Evolutionary conservation across 1,284 basidiomycete genomes (phyloP).

Genomic region (Hypsizygus ulmarius): DNA sequence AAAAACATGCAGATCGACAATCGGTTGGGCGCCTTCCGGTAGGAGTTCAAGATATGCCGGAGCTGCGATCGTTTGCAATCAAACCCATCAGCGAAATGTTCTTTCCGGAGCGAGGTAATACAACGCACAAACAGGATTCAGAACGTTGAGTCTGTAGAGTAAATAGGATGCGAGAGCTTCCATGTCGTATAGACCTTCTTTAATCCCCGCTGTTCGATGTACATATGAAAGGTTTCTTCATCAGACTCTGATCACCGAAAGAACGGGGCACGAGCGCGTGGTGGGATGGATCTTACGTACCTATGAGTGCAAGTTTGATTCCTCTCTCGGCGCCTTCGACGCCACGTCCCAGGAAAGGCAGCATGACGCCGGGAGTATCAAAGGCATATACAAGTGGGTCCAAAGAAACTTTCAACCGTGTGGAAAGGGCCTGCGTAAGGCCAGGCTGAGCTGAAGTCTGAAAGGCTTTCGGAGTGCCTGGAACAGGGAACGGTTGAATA

Average conservation of each 20-base stretch:
- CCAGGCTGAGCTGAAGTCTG: constrained; percentile 89
- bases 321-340: constrained; percentile 85
- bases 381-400: constrained; percentile 89
- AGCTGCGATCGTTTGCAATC: constrained; percentile 33
- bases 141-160: constrained; percentile 81
- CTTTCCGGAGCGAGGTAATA: constrained; percentile 8
- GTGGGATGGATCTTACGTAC: constrained; percentile 47
- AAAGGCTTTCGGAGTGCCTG: constrained; percentile 74
- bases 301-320: constrained; percentile 89
- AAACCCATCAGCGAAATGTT: constrained; percentile 6
- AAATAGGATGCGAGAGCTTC: constrained; percentile 86
- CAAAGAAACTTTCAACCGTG: constrained; percentile 75
- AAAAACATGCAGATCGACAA: constrained; percentile 60
- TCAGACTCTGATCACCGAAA: constrained; percentile 23
- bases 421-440: constrained; percentile 81
- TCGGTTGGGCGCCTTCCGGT: constrained; percentile 51
- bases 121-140: constrained; percentile 67
- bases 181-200: constrained; percentile 87
- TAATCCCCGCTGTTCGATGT: constrained; percentile 77
- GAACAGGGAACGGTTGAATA: constrained; percentile 11
- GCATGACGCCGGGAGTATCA: constrained; percentile 96
- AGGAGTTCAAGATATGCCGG: constrained; percentile 71
- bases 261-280: constrained; percentile 10
- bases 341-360: constrained; percentile 91
- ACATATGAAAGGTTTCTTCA: constrained; percentile 18